Percentiles rank a stretch among this genome's conserved stretches.
Evolutionary conservation across 2,329 filamentous ascomycete genomes (phyloP).

Genomic region (Ceratocystis diversiconidia): DNA sequence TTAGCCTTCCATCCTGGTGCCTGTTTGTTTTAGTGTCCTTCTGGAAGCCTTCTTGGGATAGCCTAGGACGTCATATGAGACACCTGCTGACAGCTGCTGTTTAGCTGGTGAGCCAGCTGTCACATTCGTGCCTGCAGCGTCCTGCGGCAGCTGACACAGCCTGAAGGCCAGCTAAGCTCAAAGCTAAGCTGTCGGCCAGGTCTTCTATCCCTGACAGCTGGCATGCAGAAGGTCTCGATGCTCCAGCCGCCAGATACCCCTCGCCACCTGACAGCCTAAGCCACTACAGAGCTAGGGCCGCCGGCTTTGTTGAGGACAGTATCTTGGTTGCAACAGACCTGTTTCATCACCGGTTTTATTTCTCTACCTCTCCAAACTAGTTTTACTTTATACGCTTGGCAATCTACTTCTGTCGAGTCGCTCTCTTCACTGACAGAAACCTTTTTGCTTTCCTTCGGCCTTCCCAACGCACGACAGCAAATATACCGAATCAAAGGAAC

Average conservation of each 20-base stretch:
- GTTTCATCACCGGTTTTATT: slow-evolving; percentile 1
- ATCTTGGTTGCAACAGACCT: neutral
- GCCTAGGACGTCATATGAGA: neutral
- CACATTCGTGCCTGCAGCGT: neutral
- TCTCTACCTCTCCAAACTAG: neutral
- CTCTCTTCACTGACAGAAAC: neutral
- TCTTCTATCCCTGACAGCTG: neutral
- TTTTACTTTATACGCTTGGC: neutral
- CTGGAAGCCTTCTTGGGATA: slow-evolving; percentile 1
- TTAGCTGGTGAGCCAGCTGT: neutral
- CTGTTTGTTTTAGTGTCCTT: neutral
- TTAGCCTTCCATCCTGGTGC: neutral
- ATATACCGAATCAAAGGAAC: neutral
- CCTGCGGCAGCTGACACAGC: neutral
- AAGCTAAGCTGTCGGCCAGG: neutral
- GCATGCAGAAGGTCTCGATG: too few species aligned
- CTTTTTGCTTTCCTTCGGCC: neutral
- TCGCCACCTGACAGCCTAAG: neutral
- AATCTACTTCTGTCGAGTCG: neutral
- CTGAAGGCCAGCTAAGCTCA: too few species aligned
- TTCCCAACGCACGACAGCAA: neutral
- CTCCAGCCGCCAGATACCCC: neutral
- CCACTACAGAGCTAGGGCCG: neutral
- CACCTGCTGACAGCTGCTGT: neutral
- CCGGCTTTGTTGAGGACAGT: neutral